Evolutionary conservation across 176 grass and related monocot genomes (phyloP).

Genomic region (Lolium multiflorum): DNA sequence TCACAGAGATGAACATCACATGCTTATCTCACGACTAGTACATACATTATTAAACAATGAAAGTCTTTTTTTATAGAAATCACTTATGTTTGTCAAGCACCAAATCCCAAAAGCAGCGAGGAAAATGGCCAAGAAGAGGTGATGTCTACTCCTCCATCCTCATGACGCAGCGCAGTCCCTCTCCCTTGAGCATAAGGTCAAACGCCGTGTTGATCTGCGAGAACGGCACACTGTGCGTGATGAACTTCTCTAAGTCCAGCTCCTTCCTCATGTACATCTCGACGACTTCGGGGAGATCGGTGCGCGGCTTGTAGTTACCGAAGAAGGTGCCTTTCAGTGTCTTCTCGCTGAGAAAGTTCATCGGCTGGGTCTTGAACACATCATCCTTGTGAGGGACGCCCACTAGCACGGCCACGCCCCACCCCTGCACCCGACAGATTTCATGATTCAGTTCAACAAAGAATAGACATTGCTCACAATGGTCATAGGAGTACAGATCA

Average conservation of each 20-base stretch:
- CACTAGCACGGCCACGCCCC: conserved; percentile 59
- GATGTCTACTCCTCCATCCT: not conserved
- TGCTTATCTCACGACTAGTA: conserved; percentile 19
- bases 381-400: conserved; percentile 57
- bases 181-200: conserved; percentile 28
- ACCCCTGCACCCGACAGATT: conserved; percentile 23
- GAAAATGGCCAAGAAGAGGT: not conserved
- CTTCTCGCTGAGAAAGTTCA: conserved; percentile 58
- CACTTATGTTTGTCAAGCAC: not conserved
- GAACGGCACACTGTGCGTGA: conserved; percentile 38
- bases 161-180: conserved; percentile 21
- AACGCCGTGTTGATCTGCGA: conserved; percentile 25
- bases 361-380: conserved; percentile 54
- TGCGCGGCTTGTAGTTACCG: conserved; percentile 54
- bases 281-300: conserved; percentile 50
- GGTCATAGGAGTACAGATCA: not conserved
- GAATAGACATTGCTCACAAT: not conserved
- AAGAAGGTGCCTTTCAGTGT: conserved; percentile 63
- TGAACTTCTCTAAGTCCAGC: conserved; percentile 86
- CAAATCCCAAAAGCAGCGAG: not conserved
- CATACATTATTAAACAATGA: conserved; percentile 12
- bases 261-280: conserved; percentile 65
- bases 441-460: not conserved
- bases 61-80: too few relatives aligned
- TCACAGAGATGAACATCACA: not conserved